Evolutionary conservation across 805 yeast species (phyloP).

Genomic region (Spathaspora sp.): DNA sequence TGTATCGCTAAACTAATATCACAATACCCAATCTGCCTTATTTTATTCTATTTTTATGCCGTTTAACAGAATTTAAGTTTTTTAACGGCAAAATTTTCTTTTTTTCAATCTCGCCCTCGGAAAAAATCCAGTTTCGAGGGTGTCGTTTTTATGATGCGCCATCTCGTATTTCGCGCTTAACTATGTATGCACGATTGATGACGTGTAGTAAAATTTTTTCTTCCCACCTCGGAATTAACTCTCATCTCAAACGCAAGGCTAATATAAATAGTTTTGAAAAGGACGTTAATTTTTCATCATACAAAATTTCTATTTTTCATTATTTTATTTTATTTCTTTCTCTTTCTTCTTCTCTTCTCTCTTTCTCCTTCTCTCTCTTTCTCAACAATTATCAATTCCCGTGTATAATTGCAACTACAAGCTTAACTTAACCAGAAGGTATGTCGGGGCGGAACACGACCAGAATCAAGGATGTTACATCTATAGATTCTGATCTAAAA

Average conservation of each 20-base stretch:
- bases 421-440: not conserved
- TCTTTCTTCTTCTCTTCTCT: slow-evolving; percentile 12
- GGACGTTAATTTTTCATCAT: not conserved
- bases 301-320: slow-evolving; percentile 4
- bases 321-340: slow-evolving; percentile 5
- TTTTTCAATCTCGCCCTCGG: not conserved
- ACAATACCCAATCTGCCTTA: not conserved
- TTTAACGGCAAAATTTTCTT: not conserved
- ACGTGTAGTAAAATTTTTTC: not conserved
- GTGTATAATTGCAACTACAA: slow-evolving; percentile 15
- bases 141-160: not conserved
- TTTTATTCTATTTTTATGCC: not conserved
- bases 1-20: not conserved
- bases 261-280: slow-evolving; percentile 1
- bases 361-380: slow-evolving; percentile 35
- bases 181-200: not conserved
- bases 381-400: slow-evolving; percentile 33
- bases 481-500: not conserved
- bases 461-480: not conserved
- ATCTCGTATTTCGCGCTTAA: not conserved
- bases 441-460: not conserved
- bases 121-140: not conserved
- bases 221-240: not conserved
- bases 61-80: not conserved
- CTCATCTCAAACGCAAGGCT: not conserved